Evolutionary conservation across 2,329 filamentous ascomycete species (phyloP).

Genomic region (Chrysoporthe cubensis): DNA sequence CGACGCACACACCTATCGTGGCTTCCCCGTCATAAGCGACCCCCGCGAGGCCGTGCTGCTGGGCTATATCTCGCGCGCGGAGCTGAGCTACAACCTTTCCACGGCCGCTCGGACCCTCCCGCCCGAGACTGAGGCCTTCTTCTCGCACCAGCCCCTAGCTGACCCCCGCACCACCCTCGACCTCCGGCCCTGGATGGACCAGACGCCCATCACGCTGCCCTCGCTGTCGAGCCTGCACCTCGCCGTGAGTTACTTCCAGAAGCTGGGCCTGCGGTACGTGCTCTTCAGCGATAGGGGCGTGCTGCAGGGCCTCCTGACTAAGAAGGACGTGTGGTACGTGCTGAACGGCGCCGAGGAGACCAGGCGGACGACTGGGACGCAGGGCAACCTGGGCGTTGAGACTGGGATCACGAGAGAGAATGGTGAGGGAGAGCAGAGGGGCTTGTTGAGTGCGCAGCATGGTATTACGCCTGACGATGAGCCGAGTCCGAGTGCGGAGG

Average conservation of each 20-base stretch:
- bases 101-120: constrained; percentile 64
- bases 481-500: constrained; percentile 31
- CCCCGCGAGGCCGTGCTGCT: constrained; percentile 77
- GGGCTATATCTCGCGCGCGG: constrained; percentile 91
- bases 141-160: constrained; percentile 80
- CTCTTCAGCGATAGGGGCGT: constrained; percentile 82
- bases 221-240: constrained; percentile 77
- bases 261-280: constrained; percentile 87
- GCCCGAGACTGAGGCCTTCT: constrained; percentile 77
- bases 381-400: constrained; percentile 32
- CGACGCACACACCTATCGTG: constrained; percentile 75
- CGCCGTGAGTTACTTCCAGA: constrained; percentile 92
- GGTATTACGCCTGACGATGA: constrained; percentile 36
- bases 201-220: constrained; percentile 91
- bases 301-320: constrained; percentile 85
- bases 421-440: constrained; percentile 46
- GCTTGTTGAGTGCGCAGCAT: constrained; percentile 44
- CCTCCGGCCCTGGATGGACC: constrained; percentile 97
- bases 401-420: constrained; percentile 45
- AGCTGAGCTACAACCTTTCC: constrained; percentile 80
- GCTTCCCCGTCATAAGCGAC: constrained; percentile 88
- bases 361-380: constrained; percentile 43
- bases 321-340: constrained; percentile 97
- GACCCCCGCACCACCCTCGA: constrained; percentile 81
- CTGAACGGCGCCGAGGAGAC: constrained; percentile 77